phyloP scores from a whole-genome alignment of 2,329 filamentous ascomycete species.

The Talaromyces albobiverticillius region DNA sequence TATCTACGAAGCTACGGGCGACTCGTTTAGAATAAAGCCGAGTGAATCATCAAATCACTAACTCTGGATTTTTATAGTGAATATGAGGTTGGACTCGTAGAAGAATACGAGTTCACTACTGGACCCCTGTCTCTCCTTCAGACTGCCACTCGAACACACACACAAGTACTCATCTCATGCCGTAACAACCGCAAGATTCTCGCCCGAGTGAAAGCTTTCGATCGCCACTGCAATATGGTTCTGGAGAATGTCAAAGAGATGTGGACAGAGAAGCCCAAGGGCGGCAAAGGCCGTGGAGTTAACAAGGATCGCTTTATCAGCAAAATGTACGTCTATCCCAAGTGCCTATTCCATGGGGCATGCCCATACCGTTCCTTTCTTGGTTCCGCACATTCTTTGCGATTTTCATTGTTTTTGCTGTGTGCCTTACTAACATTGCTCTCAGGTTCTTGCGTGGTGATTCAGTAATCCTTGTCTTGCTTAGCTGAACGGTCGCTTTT shows the following conservation, averaged over 20 bases:
- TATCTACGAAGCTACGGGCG: background rate
- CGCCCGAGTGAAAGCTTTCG: slow-evolving; percentile 96
- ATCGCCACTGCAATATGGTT: slow-evolving; percentile 99
- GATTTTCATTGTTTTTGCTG: background rate
- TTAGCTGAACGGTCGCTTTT: slow-evolving; percentile 59
- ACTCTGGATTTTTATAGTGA: slow-evolving; percentile 56
- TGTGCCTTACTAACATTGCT: slow-evolving; percentile 9
- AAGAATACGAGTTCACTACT: slow-evolving; percentile 75
- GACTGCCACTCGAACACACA: slow-evolving; percentile 90
- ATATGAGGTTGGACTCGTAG: slow-evolving; percentile 81
- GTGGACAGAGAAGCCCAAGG: slow-evolving; percentile 94
- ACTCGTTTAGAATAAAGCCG: slow-evolving; percentile 1
- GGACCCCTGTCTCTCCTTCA: slow-evolving; percentile 91
- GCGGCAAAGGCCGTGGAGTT: slow-evolving; percentile 86
- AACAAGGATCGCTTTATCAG: slow-evolving; percentile 99
- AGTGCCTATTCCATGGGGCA: background rate
- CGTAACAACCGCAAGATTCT: slow-evolving; percentile 98
- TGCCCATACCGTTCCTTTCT: background rate
- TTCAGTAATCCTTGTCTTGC: slow-evolving; percentile 79
- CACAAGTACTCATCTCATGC: slow-evolving; percentile 93
- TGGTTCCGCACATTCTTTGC: background rate
- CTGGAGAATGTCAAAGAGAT: slow-evolving; percentile 98
- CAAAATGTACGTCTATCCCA: slow-evolving; percentile 71
- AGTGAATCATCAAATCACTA: slow-evolving; percentile 9
- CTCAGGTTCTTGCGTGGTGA: slow-evolving; percentile 79